Conservation (phyloP, 352 stramenopile species). For the Detonula confervacea region DNA sequence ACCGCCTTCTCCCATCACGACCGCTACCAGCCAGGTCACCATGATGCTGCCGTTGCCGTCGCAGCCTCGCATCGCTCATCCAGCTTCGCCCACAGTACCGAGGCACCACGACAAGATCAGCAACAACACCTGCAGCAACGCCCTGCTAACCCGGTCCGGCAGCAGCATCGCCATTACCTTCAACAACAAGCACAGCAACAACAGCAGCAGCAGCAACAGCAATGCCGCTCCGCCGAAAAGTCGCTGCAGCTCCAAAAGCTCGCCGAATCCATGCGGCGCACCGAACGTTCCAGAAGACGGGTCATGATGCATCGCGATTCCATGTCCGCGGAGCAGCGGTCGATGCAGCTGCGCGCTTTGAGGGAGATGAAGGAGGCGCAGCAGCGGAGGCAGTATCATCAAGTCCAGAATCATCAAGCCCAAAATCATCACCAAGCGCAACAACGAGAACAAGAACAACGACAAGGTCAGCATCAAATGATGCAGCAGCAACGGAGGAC, state of each 20-base stretch:
- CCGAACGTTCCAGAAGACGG: conserved; percentile 35
- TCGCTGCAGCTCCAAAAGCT: conserved; percentile 24
- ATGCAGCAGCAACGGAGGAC: conserved; percentile 1
- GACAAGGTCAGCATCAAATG: not conserved
- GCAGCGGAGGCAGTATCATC: too few relatives aligned
- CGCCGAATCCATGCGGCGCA: conserved; percentile 52
- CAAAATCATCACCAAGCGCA: too few relatives aligned
- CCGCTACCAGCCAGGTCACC: too few relatives aligned
- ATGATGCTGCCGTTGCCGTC: too few relatives aligned
- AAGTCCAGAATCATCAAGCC: too few relatives aligned
- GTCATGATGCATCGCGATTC: conserved; percentile 36
- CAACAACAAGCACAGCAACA: not conserved
- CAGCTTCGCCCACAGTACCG: too few relatives aligned
- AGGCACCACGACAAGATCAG: too few relatives aligned
- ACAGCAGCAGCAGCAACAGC: not conserved
- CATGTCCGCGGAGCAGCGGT: conserved; percentile 1
- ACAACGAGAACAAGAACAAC: too few relatives aligned
- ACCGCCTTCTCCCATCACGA: too few relatives aligned
- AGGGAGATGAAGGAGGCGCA: not conserved
- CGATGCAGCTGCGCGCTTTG: not conserved
- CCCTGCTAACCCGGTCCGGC: too few relatives aligned
- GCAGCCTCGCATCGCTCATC: not conserved
- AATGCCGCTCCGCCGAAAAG: not conserved
- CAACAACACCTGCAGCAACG: too few relatives aligned
- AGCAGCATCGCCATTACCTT: too few relatives aligned